Evolutionary conservation across 139 green algal genomes (phyloP).

Genomic region (Chlorella sp.): DNA sequence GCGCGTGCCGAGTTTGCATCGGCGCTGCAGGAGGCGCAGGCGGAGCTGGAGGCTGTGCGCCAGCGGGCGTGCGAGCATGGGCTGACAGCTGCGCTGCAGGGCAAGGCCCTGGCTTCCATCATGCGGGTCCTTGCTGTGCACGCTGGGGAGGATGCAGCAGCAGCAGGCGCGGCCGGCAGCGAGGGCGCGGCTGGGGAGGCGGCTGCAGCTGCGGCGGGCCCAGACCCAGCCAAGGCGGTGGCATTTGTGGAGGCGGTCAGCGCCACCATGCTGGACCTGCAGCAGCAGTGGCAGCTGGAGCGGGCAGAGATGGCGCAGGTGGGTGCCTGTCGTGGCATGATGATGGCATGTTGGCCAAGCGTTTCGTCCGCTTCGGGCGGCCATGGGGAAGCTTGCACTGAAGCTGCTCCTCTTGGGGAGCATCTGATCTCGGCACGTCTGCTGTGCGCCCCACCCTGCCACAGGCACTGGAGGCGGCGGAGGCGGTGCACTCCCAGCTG

Average conservation of each 20-base stretch:
- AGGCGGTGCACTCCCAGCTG: slow-evolving; percentile 20
- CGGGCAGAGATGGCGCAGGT: slow-evolving; percentile 4
- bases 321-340: too few relatives aligned
- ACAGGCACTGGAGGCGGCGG: slow-evolving; percentile 12
- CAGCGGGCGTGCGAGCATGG: not conserved
- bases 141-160: not conserved
- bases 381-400: too few relatives aligned
- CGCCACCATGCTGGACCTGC: slow-evolving; percentile 6
- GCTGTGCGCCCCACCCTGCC: too few relatives aligned
- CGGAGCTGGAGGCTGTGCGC: slow-evolving; percentile 6
- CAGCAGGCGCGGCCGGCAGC: not conserved
- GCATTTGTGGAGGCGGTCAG: slow-evolving; percentile 36
- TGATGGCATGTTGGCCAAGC: too few relatives aligned
- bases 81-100: not conserved
- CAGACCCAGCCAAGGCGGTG: slow-evolving; percentile 17
- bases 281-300: slow-evolving; percentile 19
- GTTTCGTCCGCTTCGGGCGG: too few relatives aligned
- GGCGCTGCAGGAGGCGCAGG: not conserved
- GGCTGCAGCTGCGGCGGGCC: not conserved
- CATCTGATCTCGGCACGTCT: too few relatives aligned
- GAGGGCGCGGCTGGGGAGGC: not conserved
- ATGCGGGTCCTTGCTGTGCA: slow-evolving; percentile 19
- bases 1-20: slow-evolving; percentile 13
- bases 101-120: not conserved
- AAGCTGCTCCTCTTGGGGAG: too few relatives aligned